Evolutionary conservation across 1,284 basidiomycete genomes (phyloP), one percentile per base, ranked within the genome.

Genomic region (Ustilago curta): DNA sequence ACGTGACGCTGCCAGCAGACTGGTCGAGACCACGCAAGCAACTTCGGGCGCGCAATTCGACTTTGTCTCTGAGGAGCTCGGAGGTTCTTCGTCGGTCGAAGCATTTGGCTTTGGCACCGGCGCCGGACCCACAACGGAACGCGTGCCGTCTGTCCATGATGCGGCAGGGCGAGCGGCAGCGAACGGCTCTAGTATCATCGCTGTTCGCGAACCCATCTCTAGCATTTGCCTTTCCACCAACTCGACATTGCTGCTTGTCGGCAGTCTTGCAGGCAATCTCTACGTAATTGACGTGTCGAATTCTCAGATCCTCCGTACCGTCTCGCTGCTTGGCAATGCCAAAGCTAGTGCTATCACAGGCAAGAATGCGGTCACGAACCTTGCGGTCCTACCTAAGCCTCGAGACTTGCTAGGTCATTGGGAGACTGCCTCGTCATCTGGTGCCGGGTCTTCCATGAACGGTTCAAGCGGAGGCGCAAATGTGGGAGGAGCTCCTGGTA

Each of bases 221-320:
- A 86, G 90, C 0, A 85, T 97, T 5, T 86, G 90, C 1, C 89
- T 96, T 45, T 95, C 94, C 0, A 83, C 91, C 14, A 90, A 91
- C 6, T 89, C 90, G 0, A 89, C 92, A 0, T 87, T 91, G 32
- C 89, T 85, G 27, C 56, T 81, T 14, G 62, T 86, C 39, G 83
- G 84, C 47, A 84, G 84, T n/a, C 21, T 65, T 9, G 54, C 72
- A 2, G 95, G 35, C 8, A 85, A 90, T n/a, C 89, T 97, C 51
- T 89, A 92, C 65, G 84, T 95, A 31, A 93, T 95, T 82, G 92
- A 97, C 71, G 89, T 96, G 37, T 90, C 92, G 1, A 96, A 95
- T 1, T 93, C 95, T 78, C 95, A 98, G 83, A 89, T 91, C 32
- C 87, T 96, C 29, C 91, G 93, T 37, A 91, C 91, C 18, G 90